Percentiles rank a stretch among this genome's conserved stretches.
These are phyloP conservation scores for Scedosporium apiospermum DNA, from an alignment of 2,329 filamentous ascomycete genomes.

Conservation along the genomic window DNA sequence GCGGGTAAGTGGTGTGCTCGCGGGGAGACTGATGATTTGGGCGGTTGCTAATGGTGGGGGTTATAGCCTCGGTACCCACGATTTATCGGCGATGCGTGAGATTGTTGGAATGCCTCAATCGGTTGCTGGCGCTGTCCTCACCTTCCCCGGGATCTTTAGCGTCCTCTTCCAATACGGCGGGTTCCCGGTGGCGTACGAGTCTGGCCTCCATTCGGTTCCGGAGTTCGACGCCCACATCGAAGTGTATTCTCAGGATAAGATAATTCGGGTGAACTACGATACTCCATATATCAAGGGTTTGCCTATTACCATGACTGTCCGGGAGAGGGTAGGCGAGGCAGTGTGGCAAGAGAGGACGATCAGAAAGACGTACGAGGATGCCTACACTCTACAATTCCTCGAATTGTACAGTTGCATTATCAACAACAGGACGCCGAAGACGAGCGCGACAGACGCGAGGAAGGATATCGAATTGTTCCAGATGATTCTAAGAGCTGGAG, in stretches of 20 bases:
- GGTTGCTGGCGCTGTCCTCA: conserved; percentile 23
- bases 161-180: conserved; percentile 32
- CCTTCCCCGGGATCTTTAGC: conserved; percentile 20
- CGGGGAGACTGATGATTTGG: neutral
- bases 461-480: conserved; percentile 21
- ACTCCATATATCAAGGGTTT: conserved; percentile 49
- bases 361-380: conserved; percentile 33
- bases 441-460: conserved; percentile 17
- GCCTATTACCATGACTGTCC: conserved; percentile 36
- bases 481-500: conserved; percentile 17
- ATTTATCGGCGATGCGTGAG: conserved; percentile 42
- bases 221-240: conserved; percentile 42
- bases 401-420: conserved; percentile 21
- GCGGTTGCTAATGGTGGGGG: neutral
- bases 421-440: conserved; percentile 16
- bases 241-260: conserved; percentile 44
- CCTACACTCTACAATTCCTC: conserved; percentile 26
- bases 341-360: conserved; percentile 28
- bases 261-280: conserved; percentile 44
- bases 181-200: conserved; percentile 48
- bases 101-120: conserved; percentile 32
- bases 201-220: conserved; percentile 42
- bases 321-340: conserved; percentile 28
- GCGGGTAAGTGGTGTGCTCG: conserved; percentile 13
- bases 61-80: conserved; percentile 36